These are phyloP conservation scores for Phylloporus arenicola DNA, from an alignment of 768 basidiomycete genomes.

Conservation along the genomic window DNA sequence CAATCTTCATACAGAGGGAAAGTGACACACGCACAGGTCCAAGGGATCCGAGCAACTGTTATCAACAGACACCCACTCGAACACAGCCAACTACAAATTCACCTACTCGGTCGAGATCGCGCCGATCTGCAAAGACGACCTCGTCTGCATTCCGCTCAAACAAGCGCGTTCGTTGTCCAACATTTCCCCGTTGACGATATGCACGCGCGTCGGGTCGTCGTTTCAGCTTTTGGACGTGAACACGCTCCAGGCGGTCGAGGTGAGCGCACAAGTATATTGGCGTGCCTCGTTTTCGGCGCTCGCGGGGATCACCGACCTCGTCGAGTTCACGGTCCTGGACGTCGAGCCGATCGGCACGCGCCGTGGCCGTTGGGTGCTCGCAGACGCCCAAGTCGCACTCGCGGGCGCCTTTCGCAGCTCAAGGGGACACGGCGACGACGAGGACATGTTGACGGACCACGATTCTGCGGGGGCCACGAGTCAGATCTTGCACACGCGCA, in stretches of 20 bases:
- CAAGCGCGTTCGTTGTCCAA: slow-evolving; percentile 80
- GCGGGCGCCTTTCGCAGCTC: slow-evolving; percentile 71
- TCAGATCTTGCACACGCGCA: slow-evolving; percentile 92
- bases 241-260: slow-evolving; percentile 79
- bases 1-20: background rate
- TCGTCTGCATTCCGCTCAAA: slow-evolving; percentile 82
- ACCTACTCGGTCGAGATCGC: slow-evolving; percentile 97
- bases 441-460: slow-evolving; percentile 54
- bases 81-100: slow-evolving; percentile 94
- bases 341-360: slow-evolving; percentile 74
- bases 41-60: slow-evolving; percentile 94
- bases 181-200: slow-evolving; percentile 83
- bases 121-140: slow-evolving; percentile 96
- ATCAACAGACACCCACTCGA: slow-evolving; percentile 86
- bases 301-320: slow-evolving; percentile 75
- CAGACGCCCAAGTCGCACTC: slow-evolving; percentile 86
- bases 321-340: slow-evolving; percentile 94
- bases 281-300: slow-evolving; percentile 84
- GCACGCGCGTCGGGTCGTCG: slow-evolving; percentile 87
- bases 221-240: slow-evolving; percentile 87
- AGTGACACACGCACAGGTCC: slow-evolving; percentile 43
- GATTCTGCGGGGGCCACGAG: slow-evolving; percentile 55
- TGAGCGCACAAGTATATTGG: slow-evolving; percentile 81
- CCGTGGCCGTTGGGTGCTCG: slow-evolving; percentile 75
- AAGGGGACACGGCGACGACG: slow-evolving; percentile 30